phyloP scores from a whole-genome alignment of 257 asterid genomes.

The Nicotiana otophora region DNA sequence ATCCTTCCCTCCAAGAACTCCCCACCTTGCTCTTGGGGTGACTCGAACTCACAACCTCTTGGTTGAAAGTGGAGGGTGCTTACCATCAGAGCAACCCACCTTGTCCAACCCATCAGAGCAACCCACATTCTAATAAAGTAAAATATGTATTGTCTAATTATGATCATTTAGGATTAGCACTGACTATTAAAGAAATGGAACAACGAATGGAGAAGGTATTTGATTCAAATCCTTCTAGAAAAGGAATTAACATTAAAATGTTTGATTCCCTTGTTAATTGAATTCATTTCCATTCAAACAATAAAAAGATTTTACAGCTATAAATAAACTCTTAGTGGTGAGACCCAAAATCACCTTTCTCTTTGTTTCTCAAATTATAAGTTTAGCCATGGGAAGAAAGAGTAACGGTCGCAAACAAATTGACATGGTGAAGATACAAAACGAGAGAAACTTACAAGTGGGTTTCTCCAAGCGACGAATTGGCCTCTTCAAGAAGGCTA shows the following conservation, averaged over 20 bases:
- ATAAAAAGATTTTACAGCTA: background rate
- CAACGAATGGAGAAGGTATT: too few relatives aligned
- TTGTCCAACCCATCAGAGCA: background rate
- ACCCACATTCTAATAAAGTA: too few relatives aligned
- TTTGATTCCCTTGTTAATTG: background rate
- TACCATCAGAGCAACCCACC: too few relatives aligned
- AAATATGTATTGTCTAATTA: too few relatives aligned
- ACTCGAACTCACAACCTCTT: too few relatives aligned
- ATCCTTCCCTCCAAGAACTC: too few relatives aligned
- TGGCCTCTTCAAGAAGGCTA: constrained; percentile 66
- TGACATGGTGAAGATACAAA: constrained; percentile 49
- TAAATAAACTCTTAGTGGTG: background rate
- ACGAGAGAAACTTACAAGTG: constrained; percentile 47
- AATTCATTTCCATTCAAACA: background rate
- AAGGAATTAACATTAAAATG: background rate
- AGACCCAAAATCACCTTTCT: background rate
- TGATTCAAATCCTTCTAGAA: background rate
- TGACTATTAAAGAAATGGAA: background rate
- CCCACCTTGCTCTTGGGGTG: too few relatives aligned
- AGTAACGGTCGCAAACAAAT: constrained; percentile 29
- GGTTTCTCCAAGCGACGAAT: constrained; percentile 55
- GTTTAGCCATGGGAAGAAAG: too few relatives aligned
- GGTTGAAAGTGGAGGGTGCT: too few relatives aligned
- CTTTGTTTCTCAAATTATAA: background rate
- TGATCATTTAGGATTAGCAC: background rate